Percentiles rank a stretch among this genome's conserved stretches.
These are phyloP conservation scores for Stagonosporopsis cucurbitacearum DNA, from an alignment of 2,329 filamentous ascomycete species.

Conservation along the genomic window DNA sequence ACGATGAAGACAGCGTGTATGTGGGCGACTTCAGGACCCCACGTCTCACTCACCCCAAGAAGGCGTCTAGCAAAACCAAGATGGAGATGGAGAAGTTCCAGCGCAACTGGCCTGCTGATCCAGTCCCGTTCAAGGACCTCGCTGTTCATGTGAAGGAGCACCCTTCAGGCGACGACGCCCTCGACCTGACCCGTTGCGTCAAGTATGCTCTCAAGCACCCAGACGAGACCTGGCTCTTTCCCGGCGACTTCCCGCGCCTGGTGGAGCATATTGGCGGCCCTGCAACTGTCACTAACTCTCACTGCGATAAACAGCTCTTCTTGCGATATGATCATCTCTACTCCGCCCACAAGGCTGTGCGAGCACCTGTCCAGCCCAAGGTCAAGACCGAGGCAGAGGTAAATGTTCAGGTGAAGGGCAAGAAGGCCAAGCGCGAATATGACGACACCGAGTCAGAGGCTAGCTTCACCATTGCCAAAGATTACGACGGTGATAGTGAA, in stretches of 20 bases:
- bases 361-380: slow-evolving; percentile 1
- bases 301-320: slow-evolving; percentile 28
- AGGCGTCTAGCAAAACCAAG: neutral
- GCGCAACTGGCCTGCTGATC: slow-evolving; percentile 15
- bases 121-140: slow-evolving; percentile 33
- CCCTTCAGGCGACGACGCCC: slow-evolving; percentile 32
- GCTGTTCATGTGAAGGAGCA: slow-evolving; percentile 30
- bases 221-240: slow-evolving; percentile 35
- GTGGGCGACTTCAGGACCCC: slow-evolving; percentile 32
- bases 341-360: neutral
- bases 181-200: slow-evolving; percentile 39
- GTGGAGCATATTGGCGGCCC: slow-evolving; percentile 30
- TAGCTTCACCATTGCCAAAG: neutral
- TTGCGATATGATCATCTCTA: slow-evolving; percentile 19
- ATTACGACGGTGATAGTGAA: no score
- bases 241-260: slow-evolving; percentile 28
- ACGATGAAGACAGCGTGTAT: slow-evolving; percentile 19
- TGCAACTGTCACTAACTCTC: slow-evolving; percentile 17
- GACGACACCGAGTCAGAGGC: neutral
- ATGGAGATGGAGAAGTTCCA: neutral
- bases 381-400: neutral
- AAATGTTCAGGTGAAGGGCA: no score
- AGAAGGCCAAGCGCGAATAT: no score
- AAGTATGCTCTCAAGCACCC: slow-evolving; percentile 28
- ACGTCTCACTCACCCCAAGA: slow-evolving; percentile 21